phyloP scores from a whole-genome alignment of 2,329 filamentous ascomycete species.

The Fusarium algeriense region DNA sequence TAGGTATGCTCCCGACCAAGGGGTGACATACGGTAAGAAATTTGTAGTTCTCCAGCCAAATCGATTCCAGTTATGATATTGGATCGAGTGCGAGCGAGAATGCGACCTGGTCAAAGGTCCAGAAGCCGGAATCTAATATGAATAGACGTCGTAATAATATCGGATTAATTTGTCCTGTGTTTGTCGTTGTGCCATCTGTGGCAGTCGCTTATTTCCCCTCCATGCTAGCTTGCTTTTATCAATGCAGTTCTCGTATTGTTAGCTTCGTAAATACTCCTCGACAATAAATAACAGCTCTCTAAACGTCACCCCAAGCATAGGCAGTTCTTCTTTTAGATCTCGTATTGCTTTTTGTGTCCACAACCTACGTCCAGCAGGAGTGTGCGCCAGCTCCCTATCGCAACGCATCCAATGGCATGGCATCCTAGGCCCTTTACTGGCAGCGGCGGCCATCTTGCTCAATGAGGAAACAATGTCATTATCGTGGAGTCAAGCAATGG shows the following conservation, averaged over 20 bases:
- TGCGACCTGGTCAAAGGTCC: neutral
- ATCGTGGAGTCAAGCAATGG: conserved; percentile 9
- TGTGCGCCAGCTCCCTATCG: conserved; percentile 15
- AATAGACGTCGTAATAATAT: neutral
- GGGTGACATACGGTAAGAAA: neutral
- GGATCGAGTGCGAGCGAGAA: neutral
- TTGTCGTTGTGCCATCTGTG: neutral
- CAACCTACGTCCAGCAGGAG: conserved; percentile 25
- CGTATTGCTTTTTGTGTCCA: conserved; percentile 40
- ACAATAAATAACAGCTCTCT: conserved; percentile 11
- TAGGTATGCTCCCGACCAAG: neutral
- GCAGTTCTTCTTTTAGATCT: conserved; percentile 30
- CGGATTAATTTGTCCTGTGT: neutral
- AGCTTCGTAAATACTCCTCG: conserved; percentile 13
- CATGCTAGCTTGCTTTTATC: neutral
- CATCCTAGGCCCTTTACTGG: conserved; percentile 13
- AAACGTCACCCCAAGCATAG: neutral
- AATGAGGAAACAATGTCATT: conserved; percentile 2
- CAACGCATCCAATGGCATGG: conserved; percentile 4
- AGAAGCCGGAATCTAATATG: neutral
- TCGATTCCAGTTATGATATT: conserved; percentile 3
- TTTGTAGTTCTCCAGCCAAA: conserved; percentile 1
- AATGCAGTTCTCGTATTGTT: conserved; percentile 15
- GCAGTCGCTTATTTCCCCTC: neutral
- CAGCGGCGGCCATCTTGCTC: conserved; percentile 13